Conservation (phyloP, 345 rosid species). For the Euclidium syriacum region DNA sequence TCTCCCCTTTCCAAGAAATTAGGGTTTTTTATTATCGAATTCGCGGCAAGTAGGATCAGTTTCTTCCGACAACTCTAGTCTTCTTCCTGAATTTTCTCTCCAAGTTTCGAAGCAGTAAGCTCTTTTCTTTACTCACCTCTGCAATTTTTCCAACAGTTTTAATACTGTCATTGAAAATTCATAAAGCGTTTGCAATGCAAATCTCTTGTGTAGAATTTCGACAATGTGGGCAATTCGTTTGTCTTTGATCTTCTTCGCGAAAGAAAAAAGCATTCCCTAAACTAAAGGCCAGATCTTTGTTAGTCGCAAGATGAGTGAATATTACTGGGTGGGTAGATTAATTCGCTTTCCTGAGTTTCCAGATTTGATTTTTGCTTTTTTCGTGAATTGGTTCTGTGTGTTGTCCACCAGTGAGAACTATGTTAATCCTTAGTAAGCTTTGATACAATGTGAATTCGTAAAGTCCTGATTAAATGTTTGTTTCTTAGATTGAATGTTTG, state of each 20-base stretch:
- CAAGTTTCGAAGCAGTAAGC: conserved; percentile 18
- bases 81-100: conserved; percentile 7
- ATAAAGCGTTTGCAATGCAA: conserved; percentile 3
- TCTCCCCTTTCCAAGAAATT: conserved; percentile 14
- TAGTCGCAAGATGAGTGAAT: neutral
- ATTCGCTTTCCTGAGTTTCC: neutral
- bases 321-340: neutral
- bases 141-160: neutral
- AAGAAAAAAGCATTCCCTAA: neutral
- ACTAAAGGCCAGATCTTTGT: conserved; percentile 14
- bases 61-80: conserved; percentile 16
- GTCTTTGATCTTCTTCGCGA: neutral
- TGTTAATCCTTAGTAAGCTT: neutral
- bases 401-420: neutral
- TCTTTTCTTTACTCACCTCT: conserved; percentile 4
- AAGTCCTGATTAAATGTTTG: neutral
- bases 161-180: neutral
- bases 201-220: neutral
- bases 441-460: neutral
- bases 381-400: conserved; percentile 1
- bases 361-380: neutral
- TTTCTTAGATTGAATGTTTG: conserved; percentile 17
- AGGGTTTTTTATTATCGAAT: conserved; percentile 19
- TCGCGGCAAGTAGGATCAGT: conserved; percentile 17
- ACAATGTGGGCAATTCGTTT: neutral